Evolutionary conservation across 176 grass and related monocot species (phyloP), one percentile per base, ranked within the genome.

Genomic region (Oryza nivara): DNA sequence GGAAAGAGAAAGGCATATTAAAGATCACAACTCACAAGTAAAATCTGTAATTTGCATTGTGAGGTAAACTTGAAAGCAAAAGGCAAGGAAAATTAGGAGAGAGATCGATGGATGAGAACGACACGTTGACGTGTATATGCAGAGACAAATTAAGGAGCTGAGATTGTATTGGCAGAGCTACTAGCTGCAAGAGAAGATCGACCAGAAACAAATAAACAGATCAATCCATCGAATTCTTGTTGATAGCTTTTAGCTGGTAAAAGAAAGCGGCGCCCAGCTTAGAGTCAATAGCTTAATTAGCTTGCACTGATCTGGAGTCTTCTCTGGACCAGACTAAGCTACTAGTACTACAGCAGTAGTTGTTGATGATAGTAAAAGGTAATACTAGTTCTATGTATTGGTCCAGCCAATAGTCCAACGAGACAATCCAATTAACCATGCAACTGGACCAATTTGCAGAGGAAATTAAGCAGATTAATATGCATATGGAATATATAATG

Each of bases 251-350:
- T 11, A 1, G 7, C 10, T 11, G 85, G 85, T 87, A 87, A 87
- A 69, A 69, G 64, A 87, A 76, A 76, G 78, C 85, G 85, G 78
- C 85, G 78, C 46, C 85, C 63, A n/a, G 17, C 58, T 52, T 14
- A 10, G 11, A 13, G 54, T 58, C 54, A 58, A 58, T 58, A 58
- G 54, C 54, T 58, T 58, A 58, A 58, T 58, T 58, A n/a, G 54
- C 19, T 58, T 58, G 54, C 19, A 20, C 19, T 58, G 54, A 58
- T n/a, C 6, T 56, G 51, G 51, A 58, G 19, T 58, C 54, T 58
- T 20, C 6, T 58, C 54, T n/a, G 19, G 54, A 58, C 19, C 6
- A 3, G 54, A n/a, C 19, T 58, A 52, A 52, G 49, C 49, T 52
- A 52, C 47, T 49, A 56, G 0, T 56, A 11, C 5, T 20, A 11